A percentile compares a stretch with the other conserved stretches of the same genome.
Evolutionary conservation across 345 rosid genomes (phyloP).

Genomic region (Euphorbia lathyris): DNA sequence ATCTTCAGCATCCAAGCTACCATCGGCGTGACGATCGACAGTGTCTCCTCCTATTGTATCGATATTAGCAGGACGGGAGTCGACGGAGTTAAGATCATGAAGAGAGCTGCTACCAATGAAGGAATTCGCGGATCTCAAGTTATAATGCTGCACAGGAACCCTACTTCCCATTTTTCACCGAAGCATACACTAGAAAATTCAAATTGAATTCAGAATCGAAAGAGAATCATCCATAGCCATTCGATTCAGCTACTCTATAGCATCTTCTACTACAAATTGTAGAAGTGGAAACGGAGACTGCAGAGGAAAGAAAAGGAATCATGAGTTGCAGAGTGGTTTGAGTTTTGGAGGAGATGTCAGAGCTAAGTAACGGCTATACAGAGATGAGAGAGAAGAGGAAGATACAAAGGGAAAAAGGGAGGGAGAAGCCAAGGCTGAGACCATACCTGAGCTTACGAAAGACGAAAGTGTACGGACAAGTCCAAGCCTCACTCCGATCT

Average conservation of each 20-base stretch:
- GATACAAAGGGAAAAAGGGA: background rate
- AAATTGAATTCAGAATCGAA: no score
- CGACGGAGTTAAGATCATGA: slow-evolving; percentile 84
- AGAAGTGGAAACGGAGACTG: no score
- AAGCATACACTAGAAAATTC: no score
- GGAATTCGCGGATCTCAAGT: slow-evolving; percentile 62
- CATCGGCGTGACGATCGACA: slow-evolving; percentile 36
- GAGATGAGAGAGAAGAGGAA: background rate
- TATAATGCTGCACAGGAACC: slow-evolving; percentile 73
- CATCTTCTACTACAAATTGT: no score
- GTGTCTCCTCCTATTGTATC: slow-evolving; percentile 33
- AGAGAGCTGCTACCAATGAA: slow-evolving; percentile 54
- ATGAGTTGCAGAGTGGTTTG: no score
- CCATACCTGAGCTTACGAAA: no score
- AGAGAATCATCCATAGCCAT: no score
- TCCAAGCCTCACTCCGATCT: background rate
- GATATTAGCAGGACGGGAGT: slow-evolving; percentile 44
- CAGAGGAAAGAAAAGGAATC: no score
- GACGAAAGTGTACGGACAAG: no score
- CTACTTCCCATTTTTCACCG: slow-evolving; percentile 58
- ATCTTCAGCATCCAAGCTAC: slow-evolving; percentile 44
- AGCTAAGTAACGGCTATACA: background rate
- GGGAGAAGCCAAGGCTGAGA: no score
- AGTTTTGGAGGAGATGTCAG: no score
- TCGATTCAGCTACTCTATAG: no score